phyloP scores from a whole-genome alignment of 164 flowering plant species.

The Sedum album region DNA sequence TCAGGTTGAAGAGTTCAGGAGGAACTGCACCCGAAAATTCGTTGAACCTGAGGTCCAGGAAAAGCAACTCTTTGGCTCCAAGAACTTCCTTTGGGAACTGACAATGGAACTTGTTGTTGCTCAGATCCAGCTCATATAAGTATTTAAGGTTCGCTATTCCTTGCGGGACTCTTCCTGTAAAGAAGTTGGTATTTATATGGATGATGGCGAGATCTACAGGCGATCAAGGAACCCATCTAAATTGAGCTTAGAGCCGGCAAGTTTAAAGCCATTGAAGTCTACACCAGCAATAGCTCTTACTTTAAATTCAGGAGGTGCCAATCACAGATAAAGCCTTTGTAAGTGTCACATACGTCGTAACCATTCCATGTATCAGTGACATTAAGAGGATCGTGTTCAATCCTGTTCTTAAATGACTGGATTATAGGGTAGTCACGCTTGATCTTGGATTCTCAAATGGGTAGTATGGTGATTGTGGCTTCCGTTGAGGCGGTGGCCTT shows the following conservation, averaged over 20 bases:
- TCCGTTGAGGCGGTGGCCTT: too few relatives aligned
- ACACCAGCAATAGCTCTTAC: conserved; percentile 17
- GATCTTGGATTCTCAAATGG: too few relatives aligned
- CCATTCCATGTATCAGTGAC: conserved; percentile 17
- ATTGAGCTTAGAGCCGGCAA: conserved; percentile 14
- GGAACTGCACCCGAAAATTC: conserved; percentile 26
- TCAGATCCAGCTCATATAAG: conserved; percentile 52
- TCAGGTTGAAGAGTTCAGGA: conserved; percentile 20
- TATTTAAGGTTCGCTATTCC: conserved; percentile 13
- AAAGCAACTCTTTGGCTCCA: conserved; percentile 16
- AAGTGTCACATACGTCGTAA: conserved; percentile 19
- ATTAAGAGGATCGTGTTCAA: too few relatives aligned
- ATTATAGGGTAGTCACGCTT: conserved; percentile 5
- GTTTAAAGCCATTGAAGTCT: conserved; percentile 24
- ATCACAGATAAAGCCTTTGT: conserved; percentile 31
- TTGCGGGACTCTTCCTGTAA: conserved; percentile 22
- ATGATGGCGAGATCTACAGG: conserved; percentile 25
- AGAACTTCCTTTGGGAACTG: conserved; percentile 32
- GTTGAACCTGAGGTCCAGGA: conserved; percentile 49
- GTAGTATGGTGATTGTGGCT: too few relatives aligned
- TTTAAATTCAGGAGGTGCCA: background rate
- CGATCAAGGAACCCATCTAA: conserved; percentile 20
- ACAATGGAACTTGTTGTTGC: conserved; percentile 37
- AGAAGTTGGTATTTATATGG: conserved; percentile 49
- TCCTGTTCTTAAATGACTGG: conserved; percentile 10